Evolutionary conservation across 1,284 basidiomycete species (phyloP).

Genomic region (Irpex sp.): DNA sequence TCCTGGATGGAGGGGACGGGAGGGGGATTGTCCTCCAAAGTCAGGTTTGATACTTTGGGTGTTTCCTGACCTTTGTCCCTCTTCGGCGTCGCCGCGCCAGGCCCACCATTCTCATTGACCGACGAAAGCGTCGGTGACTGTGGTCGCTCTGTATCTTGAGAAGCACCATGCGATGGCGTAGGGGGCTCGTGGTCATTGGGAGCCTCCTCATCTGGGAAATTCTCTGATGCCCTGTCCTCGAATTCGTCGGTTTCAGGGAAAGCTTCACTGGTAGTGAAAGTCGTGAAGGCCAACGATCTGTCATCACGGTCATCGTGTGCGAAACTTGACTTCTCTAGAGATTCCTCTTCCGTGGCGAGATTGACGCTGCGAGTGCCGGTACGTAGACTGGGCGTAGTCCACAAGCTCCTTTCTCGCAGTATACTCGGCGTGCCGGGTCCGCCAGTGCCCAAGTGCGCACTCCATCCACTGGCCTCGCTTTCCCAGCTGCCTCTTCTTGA

Average conservation of each 20-base stretch:
- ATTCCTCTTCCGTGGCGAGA: slow-evolving; percentile 26
- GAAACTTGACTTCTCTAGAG: slow-evolving; percentile 13
- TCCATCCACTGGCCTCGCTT: slow-evolving; percentile 80
- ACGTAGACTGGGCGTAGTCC: slow-evolving; percentile 50
- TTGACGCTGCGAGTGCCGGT: slow-evolving; percentile 45
- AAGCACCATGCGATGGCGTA: not conserved
- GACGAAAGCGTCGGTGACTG: not conserved
- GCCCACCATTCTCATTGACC: not conserved
- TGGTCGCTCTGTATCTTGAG: not conserved
- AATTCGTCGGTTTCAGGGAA: not conserved
- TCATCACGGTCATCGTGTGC: slow-evolving; percentile 10
- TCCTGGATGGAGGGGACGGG: not conserved
- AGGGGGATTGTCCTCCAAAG: slow-evolving; percentile 15
- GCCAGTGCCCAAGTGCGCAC: slow-evolving; percentile 51
- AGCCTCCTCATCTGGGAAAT: not conserved
- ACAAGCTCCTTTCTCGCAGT: slow-evolving; percentile 48
- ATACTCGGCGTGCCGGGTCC: slow-evolving; percentile 41
- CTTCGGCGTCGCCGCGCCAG: slow-evolving; percentile 14
- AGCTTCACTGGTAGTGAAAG: not conserved
- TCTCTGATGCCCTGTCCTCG: not conserved
- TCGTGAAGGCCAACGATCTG: not conserved
- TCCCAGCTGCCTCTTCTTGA: slow-evolving; percentile 82
- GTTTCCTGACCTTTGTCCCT: slow-evolving; percentile 18
- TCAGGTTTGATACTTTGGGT: slow-evolving; percentile 15
- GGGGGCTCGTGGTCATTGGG: not conserved